A percentile compares a stretch with the other conserved stretches of the same genome.
phyloP scores from a whole-genome alignment of 2,329 filamentous ascomycete genomes.

The Ophiosphaerella herpotricha region DNA sequence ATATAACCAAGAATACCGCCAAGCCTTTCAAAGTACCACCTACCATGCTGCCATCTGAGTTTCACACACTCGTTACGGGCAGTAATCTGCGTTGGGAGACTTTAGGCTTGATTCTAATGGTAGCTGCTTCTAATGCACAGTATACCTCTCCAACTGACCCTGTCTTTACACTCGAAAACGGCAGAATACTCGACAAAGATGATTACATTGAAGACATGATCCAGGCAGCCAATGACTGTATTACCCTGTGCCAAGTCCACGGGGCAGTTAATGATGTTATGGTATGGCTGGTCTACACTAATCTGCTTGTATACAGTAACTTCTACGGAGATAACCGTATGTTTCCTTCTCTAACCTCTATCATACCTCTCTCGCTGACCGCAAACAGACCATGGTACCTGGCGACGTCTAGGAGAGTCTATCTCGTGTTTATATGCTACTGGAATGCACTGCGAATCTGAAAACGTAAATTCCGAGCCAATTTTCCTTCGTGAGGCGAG shows the following conservation, averaged over 20 bases:
- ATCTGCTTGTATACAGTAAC: slow-evolving; percentile 38
- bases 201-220: slow-evolving; percentile 42
- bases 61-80: slow-evolving; percentile 41
- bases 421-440: slow-evolving; percentile 3
- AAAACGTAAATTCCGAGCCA: slow-evolving; percentile 23
- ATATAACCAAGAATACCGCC: slow-evolving; percentile 40
- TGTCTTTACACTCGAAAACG: slow-evolving; percentile 37
- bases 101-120: slow-evolving; percentile 33
- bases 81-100: slow-evolving; percentile 43
- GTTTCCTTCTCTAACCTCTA: slow-evolving; percentile 5
- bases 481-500: slow-evolving; percentile 40
- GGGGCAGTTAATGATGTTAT: slow-evolving; percentile 45
- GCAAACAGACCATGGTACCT: slow-evolving; percentile 39
- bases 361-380: slow-evolving; percentile 7
- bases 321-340: slow-evolving; percentile 43
- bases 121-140: slow-evolving; percentile 37
- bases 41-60: slow-evolving; percentile 37
- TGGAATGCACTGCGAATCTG: slow-evolving; percentile 41
- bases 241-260: slow-evolving; percentile 41
- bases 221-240: slow-evolving; percentile 42
- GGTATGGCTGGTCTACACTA: slow-evolving; percentile 39
- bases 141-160: slow-evolving; percentile 37
- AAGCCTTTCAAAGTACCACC: slow-evolving; percentile 38
- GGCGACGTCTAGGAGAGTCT: slow-evolving; percentile 38
- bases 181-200: slow-evolving; percentile 35